These are phyloP conservation scores for Fusarium austroafricanum DNA, from an alignment of 2,329 filamentous ascomycete genomes.

Conservation along the genomic window DNA sequence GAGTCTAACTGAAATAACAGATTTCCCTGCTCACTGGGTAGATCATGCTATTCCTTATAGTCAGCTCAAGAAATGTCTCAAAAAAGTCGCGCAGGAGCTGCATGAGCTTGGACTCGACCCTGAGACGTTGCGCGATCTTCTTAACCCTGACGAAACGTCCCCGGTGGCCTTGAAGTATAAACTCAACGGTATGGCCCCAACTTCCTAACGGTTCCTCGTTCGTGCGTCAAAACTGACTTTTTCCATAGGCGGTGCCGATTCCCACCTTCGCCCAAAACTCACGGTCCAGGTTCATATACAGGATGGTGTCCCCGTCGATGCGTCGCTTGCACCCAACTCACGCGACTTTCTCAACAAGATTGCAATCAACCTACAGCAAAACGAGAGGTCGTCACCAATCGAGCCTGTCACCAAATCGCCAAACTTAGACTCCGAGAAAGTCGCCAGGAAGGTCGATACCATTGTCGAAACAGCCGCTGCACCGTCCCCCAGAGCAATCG, in stretches of 20 bases:
- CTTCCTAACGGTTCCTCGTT: conserved; percentile 19
- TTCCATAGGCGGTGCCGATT: conserved; percentile 52
- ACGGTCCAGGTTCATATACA: conserved; percentile 75
- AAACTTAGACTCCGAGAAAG: conserved; percentile 12
- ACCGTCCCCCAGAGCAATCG: conserved; percentile 6
- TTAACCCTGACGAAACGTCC: conserved; percentile 62
- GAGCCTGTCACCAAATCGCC: conserved; percentile 8
- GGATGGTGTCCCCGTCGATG: conserved; percentile 76
- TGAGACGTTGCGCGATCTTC: conserved; percentile 74
- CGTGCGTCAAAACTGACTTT: conserved; percentile 8
- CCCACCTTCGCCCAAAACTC: conserved; percentile 73
- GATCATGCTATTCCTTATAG: conserved; percentile 84
- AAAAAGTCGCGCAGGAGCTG: conserved; percentile 80
- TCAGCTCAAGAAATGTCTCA: conserved; percentile 89
- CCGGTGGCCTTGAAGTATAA: conserved; percentile 65
- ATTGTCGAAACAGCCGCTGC: not conserved
- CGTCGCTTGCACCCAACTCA: conserved; percentile 73
- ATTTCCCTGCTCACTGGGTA: conserved; percentile 79
- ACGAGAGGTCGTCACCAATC: conserved; percentile 8
- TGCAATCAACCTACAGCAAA: conserved; percentile 56
- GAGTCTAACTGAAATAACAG: conserved; percentile 49
- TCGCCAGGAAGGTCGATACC: not conserved
- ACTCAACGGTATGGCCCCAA: conserved; percentile 58
- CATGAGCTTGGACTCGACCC: conserved; percentile 76
- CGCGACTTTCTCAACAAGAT: conserved; percentile 72